Evolutionary conservation across 2,329 filamentous ascomycete genomes (phyloP).

Genomic region (Aspergillus vadensis): DNA sequence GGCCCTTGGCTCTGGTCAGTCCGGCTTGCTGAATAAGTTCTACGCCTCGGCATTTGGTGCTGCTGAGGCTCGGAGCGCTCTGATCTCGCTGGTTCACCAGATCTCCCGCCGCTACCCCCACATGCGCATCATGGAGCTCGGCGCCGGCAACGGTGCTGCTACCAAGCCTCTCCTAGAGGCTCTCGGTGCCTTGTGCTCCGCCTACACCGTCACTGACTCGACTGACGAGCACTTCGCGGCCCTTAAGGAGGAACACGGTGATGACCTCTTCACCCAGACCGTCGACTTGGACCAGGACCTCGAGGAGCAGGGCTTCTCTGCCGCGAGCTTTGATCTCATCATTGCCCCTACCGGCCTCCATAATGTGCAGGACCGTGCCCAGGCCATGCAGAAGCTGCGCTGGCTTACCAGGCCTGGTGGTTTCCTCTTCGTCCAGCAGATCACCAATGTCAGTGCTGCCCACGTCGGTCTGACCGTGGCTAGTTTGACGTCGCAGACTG

Average conservation of each 20-base stretch:
- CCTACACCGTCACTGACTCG: conserved; percentile 52
- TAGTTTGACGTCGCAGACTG: not conserved
- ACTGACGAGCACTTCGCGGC: conserved; percentile 46
- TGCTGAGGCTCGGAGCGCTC: conserved; percentile 25
- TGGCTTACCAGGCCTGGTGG: conserved; percentile 47
- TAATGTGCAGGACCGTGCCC: conserved; percentile 33
- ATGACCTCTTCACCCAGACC: conserved; percentile 30
- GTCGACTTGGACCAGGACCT: conserved; percentile 37
- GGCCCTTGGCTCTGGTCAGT: too few species aligned
- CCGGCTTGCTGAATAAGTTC: not conserved
- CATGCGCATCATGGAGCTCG: conserved; percentile 48
- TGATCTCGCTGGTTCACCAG: conserved; percentile 31
- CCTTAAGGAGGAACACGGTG: conserved; percentile 31
- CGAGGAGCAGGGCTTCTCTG: conserved; percentile 35
- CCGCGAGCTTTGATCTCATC: conserved; percentile 36
- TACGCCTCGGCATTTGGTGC: conserved; percentile 1
- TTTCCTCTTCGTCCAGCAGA: conserved; percentile 21
- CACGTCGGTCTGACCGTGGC: not conserved
- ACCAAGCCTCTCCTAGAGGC: conserved; percentile 40
- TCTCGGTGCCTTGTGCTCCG: conserved; percentile 32
- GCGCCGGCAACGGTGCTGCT: conserved; percentile 49
- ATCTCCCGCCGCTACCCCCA: conserved; percentile 46
- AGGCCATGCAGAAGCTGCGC: conserved; percentile 35
- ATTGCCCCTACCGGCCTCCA: conserved; percentile 46
- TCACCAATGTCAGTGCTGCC: not conserved